Conservation (phyloP, 129 eudicot species). For the Helianthus tuberosus region DNA sequence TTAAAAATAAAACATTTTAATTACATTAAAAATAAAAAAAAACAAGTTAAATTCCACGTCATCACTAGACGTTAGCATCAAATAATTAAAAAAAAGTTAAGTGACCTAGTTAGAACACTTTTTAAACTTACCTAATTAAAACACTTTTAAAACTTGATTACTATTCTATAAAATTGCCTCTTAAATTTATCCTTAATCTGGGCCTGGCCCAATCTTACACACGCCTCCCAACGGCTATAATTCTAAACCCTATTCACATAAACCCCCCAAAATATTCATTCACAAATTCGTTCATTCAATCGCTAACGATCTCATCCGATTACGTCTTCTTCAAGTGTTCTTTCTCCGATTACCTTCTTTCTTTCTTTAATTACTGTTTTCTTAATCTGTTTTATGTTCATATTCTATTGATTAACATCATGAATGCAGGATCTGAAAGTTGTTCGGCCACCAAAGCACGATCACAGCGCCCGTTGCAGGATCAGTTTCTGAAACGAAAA, state of each 20-base stretch:
- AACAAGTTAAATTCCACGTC: no score
- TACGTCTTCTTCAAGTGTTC: background rate
- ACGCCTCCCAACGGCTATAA: no score
- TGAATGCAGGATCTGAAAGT: slow-evolving; percentile 15
- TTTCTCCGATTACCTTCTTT: background rate
- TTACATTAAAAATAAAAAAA: no score
- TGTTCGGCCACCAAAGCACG: background rate
- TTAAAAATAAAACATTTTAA: no score
- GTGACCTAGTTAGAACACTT: no score
- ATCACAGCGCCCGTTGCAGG: background rate
- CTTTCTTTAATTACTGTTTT: background rate
- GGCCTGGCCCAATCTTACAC: no score
- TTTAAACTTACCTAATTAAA: no score
- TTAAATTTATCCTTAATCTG: no score
- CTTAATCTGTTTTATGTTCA: background rate
- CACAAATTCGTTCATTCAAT: background rate
- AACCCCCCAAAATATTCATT: background rate
- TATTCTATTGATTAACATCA: background rate
- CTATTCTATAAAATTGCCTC: no score
- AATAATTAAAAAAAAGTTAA: no score
- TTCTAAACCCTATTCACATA: background rate
- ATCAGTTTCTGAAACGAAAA: background rate
- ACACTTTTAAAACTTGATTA: no score
- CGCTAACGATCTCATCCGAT: slow-evolving; percentile 5
- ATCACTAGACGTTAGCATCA: no score